Percentiles rank a stretch among this genome's conserved stretches.
Evolutionary conservation across 2,329 filamentous ascomycete genomes (phyloP).

Genomic region (Fusarium anthophilum): DNA sequence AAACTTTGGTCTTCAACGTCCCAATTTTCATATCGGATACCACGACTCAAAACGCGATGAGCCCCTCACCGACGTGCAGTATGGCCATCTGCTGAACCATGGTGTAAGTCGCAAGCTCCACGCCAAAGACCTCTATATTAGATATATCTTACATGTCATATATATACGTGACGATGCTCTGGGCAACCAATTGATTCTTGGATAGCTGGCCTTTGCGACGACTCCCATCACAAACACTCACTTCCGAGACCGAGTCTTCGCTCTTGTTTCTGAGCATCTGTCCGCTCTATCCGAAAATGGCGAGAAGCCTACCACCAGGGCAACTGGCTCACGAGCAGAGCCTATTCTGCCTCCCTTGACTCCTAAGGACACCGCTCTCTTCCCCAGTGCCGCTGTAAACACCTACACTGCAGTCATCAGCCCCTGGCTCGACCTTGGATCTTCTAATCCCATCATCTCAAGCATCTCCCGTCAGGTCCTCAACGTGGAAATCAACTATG

Average conservation of each 20-base stretch:
- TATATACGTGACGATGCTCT: neutral
- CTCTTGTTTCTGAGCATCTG: slow-evolving; percentile 67
- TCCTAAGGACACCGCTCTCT: slow-evolving; percentile 80
- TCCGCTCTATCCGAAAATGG: slow-evolving; percentile 54
- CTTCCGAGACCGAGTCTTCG: slow-evolving; percentile 75
- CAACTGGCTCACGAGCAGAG: slow-evolving; percentile 60
- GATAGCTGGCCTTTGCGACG: slow-evolving; percentile 81
- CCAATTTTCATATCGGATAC: slow-evolving; percentile 74
- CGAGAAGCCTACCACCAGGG: slow-evolving; percentile 51
- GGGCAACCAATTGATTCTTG: slow-evolving; percentile 31
- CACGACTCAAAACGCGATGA: slow-evolving; percentile 72
- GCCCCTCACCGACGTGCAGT: slow-evolving; percentile 70
- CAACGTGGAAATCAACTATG: slow-evolving; percentile 91
- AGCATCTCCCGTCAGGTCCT: slow-evolving; percentile 90
- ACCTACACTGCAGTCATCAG: slow-evolving; percentile 84
- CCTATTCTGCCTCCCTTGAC: slow-evolving; percentile 75
- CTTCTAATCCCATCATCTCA: slow-evolving; percentile 81
- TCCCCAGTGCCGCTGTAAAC: slow-evolving; percentile 73
- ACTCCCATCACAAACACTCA: slow-evolving; percentile 79
- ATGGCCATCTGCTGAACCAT: slow-evolving; percentile 73
- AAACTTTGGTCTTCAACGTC: slow-evolving; percentile 46
- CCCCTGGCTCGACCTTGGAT: slow-evolving; percentile 91
- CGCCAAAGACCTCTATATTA: neutral
- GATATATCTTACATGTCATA: neutral
- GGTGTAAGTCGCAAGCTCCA: slow-evolving; percentile 63